Conservation (phyloP, 495 filamentous ascomycete genomes). For the Neurospora sp. region DNA sequence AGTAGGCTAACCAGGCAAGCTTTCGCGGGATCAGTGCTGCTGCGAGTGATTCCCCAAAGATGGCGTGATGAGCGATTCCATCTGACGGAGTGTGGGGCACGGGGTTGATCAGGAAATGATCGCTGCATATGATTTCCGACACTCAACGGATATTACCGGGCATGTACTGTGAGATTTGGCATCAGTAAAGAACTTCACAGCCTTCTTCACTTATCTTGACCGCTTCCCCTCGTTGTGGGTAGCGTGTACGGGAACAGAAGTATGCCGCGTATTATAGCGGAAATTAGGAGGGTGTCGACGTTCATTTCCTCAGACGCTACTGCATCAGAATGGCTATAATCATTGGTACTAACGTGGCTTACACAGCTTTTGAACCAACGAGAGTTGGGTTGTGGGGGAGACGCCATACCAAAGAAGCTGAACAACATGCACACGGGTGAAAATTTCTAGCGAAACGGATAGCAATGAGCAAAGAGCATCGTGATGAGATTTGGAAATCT, state of each 20-base stretch:
- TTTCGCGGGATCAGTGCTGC: background rate
- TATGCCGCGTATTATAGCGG: background rate
- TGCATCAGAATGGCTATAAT: background rate
- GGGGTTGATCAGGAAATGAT: background rate
- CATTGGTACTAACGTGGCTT: background rate
- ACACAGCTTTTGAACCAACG: background rate
- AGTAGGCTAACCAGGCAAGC: background rate
- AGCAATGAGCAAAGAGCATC: background rate
- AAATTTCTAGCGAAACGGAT: background rate
- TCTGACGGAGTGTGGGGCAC: background rate
- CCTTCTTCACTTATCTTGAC: background rate
- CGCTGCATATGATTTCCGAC: background rate
- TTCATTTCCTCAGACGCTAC: background rate
- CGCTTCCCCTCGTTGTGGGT: background rate
- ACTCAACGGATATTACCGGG: background rate
- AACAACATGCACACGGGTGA: no score
- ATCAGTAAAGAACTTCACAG: background rate
- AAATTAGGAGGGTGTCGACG: background rate
- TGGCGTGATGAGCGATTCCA: background rate
- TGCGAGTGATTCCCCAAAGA: background rate
- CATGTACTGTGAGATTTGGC: background rate
- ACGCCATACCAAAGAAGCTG: background rate
- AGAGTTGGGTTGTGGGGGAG: background rate
- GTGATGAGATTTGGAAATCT: background rate
- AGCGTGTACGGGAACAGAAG: background rate